Evolutionary conservation across 257 asterid genomes (phyloP).

Genomic region (Nicotiana tomentosiformis): DNA sequence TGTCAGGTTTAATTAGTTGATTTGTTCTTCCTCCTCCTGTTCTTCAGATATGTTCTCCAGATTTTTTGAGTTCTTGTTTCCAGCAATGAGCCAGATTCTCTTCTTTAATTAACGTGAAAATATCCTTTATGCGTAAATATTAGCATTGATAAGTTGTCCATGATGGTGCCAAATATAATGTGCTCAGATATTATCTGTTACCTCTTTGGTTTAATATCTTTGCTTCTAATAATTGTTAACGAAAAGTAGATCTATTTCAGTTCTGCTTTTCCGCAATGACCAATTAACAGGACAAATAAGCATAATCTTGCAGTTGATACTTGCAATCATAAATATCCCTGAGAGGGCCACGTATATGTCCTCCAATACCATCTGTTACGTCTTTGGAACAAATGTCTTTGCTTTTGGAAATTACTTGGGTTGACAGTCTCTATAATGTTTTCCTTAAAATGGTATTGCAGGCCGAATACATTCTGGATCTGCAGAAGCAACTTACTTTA

Average conservation of each 20-base stretch:
- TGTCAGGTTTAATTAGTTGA: not conserved
- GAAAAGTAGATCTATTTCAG: not conserved
- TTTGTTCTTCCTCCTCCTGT: not conserved
- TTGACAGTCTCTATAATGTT: not conserved
- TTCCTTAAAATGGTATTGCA: conserved; percentile 28
- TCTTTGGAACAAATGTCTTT: not conserved
- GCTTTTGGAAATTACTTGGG: not conserved
- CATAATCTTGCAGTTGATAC: not conserved
- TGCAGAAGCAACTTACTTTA: conserved; percentile 87
- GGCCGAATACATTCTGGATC: conserved; percentile 90
- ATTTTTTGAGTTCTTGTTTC: not conserved
- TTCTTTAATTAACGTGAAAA: not conserved
- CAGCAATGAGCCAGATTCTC: not conserved
- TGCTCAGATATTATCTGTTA: not conserved
- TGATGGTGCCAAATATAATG: not conserved
- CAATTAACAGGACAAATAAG: not conserved
- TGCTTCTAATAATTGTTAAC: not conserved
- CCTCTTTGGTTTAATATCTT: not conserved
- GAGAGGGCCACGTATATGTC: not conserved
- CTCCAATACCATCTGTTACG: not conserved
- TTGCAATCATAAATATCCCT: not conserved
- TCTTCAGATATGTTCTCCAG: not conserved
- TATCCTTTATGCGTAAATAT: not conserved
- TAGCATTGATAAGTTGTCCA: not conserved
- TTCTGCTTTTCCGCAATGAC: not conserved